A percentile compares a stretch with the other conserved stretches of the same genome.
Evolutionary conservation across 208 protist genomes (phyloP).

Genomic region (Balamuthia mandrillaris): DNA sequence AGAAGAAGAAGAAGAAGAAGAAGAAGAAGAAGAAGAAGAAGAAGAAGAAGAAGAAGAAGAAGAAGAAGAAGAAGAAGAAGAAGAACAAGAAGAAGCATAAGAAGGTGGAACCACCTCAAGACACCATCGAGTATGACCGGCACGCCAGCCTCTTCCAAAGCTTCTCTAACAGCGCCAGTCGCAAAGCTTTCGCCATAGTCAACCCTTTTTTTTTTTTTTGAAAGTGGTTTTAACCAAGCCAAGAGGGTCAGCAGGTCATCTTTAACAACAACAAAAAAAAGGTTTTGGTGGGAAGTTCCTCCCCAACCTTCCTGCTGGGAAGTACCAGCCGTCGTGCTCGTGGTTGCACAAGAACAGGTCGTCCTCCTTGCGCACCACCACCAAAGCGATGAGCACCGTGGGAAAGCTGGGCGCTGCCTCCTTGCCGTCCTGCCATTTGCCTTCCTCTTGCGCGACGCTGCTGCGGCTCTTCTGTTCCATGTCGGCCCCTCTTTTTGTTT

Average conservation of each 20-base stretch:
- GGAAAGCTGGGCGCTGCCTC: neutral
- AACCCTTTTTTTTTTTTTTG: neutral
- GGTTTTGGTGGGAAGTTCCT: neutral
- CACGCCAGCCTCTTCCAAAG: neutral
- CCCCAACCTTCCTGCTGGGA: neutral
- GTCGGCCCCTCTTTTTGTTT: too few species aligned
- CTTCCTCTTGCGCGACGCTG: too few species aligned
- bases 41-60: neutral
- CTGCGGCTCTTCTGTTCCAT: too few species aligned
- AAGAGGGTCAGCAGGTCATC: neutral
- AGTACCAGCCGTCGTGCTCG: slow-evolving; percentile 25
- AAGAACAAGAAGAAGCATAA: neutral
- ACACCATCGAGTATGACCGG: neutral
- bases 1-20: neutral
- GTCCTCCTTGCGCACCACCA: neutral
- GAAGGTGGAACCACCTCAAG: neutral
- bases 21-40: neutral
- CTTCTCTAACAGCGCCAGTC: neutral
- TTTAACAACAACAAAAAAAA: neutral
- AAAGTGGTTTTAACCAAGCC: neutral
- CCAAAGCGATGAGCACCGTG: neutral
- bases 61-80: neutral
- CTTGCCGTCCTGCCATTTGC: too few species aligned
- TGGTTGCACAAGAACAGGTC: neutral
- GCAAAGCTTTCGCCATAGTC: slow-evolving; percentile 2